Conservation (phyloP, 768 basidiomycete species). For the Termitomyces heimii region DNA sequence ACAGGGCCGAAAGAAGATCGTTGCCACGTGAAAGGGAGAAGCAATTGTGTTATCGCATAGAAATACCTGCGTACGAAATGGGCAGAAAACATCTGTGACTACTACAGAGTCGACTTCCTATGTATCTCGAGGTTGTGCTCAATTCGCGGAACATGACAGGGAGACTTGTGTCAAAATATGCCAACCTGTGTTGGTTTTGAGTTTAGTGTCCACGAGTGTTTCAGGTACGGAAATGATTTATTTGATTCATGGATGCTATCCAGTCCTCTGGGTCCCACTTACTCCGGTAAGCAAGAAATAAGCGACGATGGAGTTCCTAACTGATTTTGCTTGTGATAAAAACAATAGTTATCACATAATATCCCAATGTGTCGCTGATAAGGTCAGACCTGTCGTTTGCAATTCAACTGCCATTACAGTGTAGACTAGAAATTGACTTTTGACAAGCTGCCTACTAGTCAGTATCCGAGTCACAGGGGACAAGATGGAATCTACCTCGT, state of each 20-base stretch:
- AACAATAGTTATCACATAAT: conserved; percentile 12
- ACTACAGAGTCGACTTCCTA: neutral
- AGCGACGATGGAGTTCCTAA: conserved; percentile 13
- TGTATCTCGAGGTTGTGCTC: neutral
- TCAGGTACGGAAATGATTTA: conserved; percentile 14
- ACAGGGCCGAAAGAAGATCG: conserved; percentile 8
- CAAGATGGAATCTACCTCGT: conserved; percentile 20
- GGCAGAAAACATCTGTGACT: neutral
- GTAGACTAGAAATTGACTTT: conserved; percentile 23
- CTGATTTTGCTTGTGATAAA: conserved; percentile 5
- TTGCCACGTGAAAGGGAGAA: neutral
- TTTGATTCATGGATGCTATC: conserved; percentile 8
- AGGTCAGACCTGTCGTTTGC: conserved; percentile 16
- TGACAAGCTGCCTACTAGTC: conserved; percentile 21
- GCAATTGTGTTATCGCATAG: no score
- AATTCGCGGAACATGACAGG: neutral
- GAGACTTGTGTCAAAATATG: neutral
- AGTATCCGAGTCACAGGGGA: conserved; percentile 23
- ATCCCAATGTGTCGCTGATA: conserved; percentile 23
- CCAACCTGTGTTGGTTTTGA: conserved; percentile 8
- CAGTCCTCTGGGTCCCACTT: conserved; percentile 10
- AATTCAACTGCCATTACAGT: conserved; percentile 16
- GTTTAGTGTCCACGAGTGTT: conserved; percentile 17
- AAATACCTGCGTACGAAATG: neutral
- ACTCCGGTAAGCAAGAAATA: conserved; percentile 9